Conservation (phyloP, 768 basidiomycete genomes). For the Leccinum rimulosum region DNA sequence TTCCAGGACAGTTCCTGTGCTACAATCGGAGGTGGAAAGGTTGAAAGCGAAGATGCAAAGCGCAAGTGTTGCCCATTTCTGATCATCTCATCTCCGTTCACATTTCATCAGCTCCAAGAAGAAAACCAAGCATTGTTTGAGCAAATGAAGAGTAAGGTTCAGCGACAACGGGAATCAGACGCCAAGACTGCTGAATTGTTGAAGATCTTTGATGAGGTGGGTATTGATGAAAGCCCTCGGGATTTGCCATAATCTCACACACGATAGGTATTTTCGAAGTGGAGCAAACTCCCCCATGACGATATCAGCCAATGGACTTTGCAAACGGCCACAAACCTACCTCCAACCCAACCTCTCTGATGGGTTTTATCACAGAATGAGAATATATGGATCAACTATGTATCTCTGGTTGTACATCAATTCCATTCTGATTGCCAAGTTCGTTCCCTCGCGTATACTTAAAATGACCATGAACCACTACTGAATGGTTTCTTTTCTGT, state of each 20-base stretch:
- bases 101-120: constrained; percentile 47
- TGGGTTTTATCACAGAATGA: background rate
- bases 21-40: constrained; percentile 43
- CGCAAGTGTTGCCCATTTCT: constrained; percentile 24
- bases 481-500: too few species aligned
- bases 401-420: too few species aligned
- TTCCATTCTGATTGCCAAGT: too few species aligned
- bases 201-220: constrained; percentile 53
- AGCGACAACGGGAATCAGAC: constrained; percentile 45
- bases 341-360: constrained; percentile 26
- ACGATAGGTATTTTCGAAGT: constrained; percentile 46
- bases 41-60: constrained; percentile 37
- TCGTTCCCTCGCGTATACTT: too few species aligned
- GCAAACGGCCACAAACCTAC: constrained; percentile 36
- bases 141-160: constrained; percentile 48
- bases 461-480: too few species aligned
- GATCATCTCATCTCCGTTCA: background rate
- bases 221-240: constrained; percentile 9
- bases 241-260: constrained; percentile 6
- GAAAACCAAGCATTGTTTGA: constrained; percentile 50
- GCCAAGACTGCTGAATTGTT: constrained; percentile 45
- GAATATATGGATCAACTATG: background rate
- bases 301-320: constrained; percentile 54
- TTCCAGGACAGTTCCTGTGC: constrained; percentile 60
- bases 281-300: constrained; percentile 58